Percentiles rank a stretch among this genome's conserved stretches.
phyloP scores from a whole-genome alignment of 768 basidiomycete genomes.

The Rhizopogon vesiculosus region DNA sequence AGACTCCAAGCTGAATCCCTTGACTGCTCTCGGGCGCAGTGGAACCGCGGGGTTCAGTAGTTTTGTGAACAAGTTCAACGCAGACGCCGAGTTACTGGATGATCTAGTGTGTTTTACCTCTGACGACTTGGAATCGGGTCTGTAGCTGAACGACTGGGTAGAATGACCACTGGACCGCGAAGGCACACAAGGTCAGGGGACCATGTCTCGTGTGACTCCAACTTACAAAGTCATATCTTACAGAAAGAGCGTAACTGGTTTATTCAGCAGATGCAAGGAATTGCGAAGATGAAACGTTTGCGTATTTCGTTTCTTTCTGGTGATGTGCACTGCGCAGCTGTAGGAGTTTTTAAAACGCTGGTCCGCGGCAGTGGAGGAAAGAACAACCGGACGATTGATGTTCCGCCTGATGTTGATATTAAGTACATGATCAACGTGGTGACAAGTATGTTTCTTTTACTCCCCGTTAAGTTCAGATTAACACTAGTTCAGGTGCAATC shows the following conservation, averaged over 20 bases:
- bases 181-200: conserved; percentile 59
- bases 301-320: conserved; percentile 88
- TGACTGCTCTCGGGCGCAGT: conserved; percentile 66
- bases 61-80: conserved; percentile 88
- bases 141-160: conserved; percentile 18
- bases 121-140: not conserved
- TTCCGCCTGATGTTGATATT: conserved; percentile 57
- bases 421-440: conserved; percentile 91
- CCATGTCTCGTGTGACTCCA: not conserved
- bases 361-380: conserved; percentile 33
- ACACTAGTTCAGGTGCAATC: conserved; percentile 60
- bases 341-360: conserved; percentile 72
- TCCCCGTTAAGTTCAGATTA: not conserved
- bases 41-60: conserved; percentile 68
- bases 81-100: conserved; percentile 90
- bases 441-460: conserved; percentile 48
- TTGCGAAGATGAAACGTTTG: conserved; percentile 56
- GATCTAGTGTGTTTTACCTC: conserved; percentile 57
- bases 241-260: conserved; percentile 91
- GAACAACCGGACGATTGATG: conserved; percentile 33
- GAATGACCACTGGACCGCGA: conserved; percentile 94
- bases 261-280: conserved; percentile 70
- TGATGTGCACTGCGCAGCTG: conserved; percentile 91
- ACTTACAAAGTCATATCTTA: conserved; percentile 6
- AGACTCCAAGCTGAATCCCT: conserved; percentile 80